Evolutionary conservation across 2,329 filamentous ascomycete genomes (phyloP), one percentile per base, ranked within the genome.

Genomic region (Neophaeococcomyces aloes): DNA sequence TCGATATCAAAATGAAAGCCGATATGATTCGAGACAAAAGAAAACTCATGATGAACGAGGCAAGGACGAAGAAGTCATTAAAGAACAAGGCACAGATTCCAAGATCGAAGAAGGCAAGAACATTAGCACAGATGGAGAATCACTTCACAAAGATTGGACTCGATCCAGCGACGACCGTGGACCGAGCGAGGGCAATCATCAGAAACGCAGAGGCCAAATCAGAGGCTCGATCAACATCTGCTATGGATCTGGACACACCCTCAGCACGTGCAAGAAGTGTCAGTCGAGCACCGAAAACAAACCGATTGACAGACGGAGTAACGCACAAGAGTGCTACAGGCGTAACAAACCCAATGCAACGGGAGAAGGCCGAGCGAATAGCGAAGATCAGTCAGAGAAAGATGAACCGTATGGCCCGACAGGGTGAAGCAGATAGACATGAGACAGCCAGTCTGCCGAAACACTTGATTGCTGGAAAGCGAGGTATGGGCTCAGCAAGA

Each of bases 31-130:
- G 89, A 50, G 88, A 95, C 72, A 95, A 96, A 78, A 81, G 86
- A 56, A 76, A 81, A 51, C 73, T 95, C 50, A 91, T 96, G 67
- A 80, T 85, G 61, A 96, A 96, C 67, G 91, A 94, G 58, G 84
- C 86, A 51, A 84, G 85, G 69, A 87, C 94, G 81, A 85, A 86
- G 68, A 96, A 94, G 74, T 83, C 82, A 32, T 79, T 98, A 63
- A 96, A 98, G 81, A 98, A 98, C 73, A 79, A 87, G 55, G 89
- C 91, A 49, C 76, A 89, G 55, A 93, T 98, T 52, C 93, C 91
- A 18, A 81, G 91, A 59, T 83, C 81, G 55, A 76, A 79, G 54
- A 79, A 81, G 61, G 78, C 86, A 63, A 86, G 88, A 71, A 81
- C 84, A 49, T 72, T 94, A 41, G 83, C 85, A 17, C 80, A 93